Evolutionary conservation across 192 early-diverging fungal genomes (phyloP), one percentile per base, ranked within the genome.

Genomic region (Radiomyces spectabilis): DNA sequence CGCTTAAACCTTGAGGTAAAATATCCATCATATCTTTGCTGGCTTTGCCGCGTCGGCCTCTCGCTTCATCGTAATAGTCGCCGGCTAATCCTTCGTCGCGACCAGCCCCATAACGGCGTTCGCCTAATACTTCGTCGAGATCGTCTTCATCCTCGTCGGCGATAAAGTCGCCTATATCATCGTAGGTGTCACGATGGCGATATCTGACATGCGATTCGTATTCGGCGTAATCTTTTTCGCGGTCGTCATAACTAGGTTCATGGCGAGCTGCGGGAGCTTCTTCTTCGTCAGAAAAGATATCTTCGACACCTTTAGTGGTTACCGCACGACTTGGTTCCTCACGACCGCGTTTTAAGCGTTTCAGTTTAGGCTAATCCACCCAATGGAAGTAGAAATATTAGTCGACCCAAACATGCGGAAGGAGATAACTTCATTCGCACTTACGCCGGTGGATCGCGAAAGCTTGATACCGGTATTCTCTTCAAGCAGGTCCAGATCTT

Each of bases 401-500:
- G n/a, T n/a, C n/a, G n/a, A n/a, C n/a, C n/a, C n/a, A n/a, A n/a
- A n/a, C n/a, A n/a, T n/a, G n/a, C n/a, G n/a, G n/a, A n/a, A n/a
- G n/a, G n/a, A n/a, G n/a, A n/a, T n/a, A n/a, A n/a, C n/a, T n/a
- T n/a, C n/a, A 8, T 8, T 47, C 26, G 29, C 22, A 39, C 60
- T 48, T 64, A 78, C 77, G 15, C 61, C 61, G 50, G 66, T 74
- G 44, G 68, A 65, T 15, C 74, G 55, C 8, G 51, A 58, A 51
- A 63, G 68, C 69, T 81, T 80, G 39, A 76, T 81, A 51, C 81
- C 87, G 30, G 79, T 80, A 65, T 95, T 96, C 56, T 94, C 94
- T 30, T 85, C 85, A 26, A 99, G 77, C 25, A 97, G 77, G 19
- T 88, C 92, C 46, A 95, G 63, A 66, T 99, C 97, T 51, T 99